Evolutionary conservation across 441 rosid genomes (phyloP), one percentile per base, ranked within the genome.

Genomic region (Erodium texanum): DNA sequence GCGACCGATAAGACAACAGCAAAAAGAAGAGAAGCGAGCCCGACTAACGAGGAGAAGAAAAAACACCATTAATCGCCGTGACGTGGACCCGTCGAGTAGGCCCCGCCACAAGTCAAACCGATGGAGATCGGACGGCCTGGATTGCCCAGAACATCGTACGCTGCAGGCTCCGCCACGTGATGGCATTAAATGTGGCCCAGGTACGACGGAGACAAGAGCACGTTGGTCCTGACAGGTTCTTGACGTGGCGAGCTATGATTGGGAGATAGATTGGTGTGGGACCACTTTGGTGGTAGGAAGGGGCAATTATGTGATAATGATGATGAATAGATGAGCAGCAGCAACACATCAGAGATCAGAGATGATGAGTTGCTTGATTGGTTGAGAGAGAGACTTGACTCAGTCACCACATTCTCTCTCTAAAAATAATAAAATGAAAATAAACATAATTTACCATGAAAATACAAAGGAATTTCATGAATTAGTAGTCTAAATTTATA

Each of bases 41-140:
- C 54, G 54, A 45, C 14, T 45, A 45, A 45, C 54, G 54, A 45
- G 54, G 54, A 45, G 54, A 45, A 45, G 54, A 45, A 45, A 45
- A 45, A 45, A 45, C n/a, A 45, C n/a, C 3, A 45, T 7, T 45
- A 10, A 12, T 12, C 54, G 54, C n/a, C 54, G 54, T 45, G 54
- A 45, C 54, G 54, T 45, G 54, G 54, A 14, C n/a, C 54, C 54
- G 29, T 27, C 29, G 29, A 27, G 29, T 27, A 27, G 29, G 29
- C 45, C 9, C 11, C 6, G 6, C 6, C 45, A 7, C 6, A 10
- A 14, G 54, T 45, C 54, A 45, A 45, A 45, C 0, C 45, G 29
- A 27, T 27, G 2, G 18, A 5, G 12, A 45, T 15, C 54, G 29
- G 54, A 45, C 54, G 54, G 54, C 16, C 18, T 2, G 5, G 54